A percentile compares a stretch with the other conserved stretches of the same genome.
Conservation (phyloP, 2,329 filamentous ascomycete genomes). For the Fusarium praegraminearum region DNA sequence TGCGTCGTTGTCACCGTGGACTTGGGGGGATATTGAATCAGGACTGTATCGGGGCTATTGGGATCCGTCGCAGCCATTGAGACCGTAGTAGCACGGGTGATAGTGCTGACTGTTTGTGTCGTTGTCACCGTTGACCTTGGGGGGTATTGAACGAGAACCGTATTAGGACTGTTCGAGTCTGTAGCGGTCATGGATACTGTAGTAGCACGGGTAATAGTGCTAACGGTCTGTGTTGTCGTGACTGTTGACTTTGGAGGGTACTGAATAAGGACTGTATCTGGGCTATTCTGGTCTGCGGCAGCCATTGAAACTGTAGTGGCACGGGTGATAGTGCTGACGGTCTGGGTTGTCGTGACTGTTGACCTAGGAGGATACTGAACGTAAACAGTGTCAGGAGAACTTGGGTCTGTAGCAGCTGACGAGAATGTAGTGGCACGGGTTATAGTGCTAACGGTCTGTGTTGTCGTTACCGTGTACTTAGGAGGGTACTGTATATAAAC, state of each 20-base stretch:
- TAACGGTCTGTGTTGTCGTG: slow-evolving; percentile 12
- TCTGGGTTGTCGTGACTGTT: slow-evolving; percentile 17
- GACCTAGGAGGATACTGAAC: neutral
- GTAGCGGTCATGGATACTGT: no score
- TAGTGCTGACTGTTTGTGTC: slow-evolving; percentile 8
- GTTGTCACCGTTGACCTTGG: slow-evolving; percentile 6
- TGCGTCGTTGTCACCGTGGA: no score
- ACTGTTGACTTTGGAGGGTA: neutral
- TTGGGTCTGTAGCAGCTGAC: no score
- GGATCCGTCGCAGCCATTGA: neutral
- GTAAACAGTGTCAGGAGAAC: no score
- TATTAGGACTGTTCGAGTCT: no score
- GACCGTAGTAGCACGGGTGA: neutral
- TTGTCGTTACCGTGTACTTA: no score
- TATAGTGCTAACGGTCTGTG: neutral
- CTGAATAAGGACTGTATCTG: neutral
- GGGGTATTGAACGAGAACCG: no score
- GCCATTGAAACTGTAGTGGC: neutral
- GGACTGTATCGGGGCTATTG: slow-evolving; percentile 3
- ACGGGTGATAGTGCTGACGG: neutral
- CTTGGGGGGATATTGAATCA: slow-evolving; percentile 1
- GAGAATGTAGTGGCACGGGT: neutral
- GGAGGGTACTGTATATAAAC: slow-evolving; percentile 4
- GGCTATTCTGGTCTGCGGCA: neutral
- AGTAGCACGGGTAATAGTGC: neutral